Evolutionary conservation across 208 protist species (phyloP).

Genomic region (Wallacemonas sp.): DNA sequence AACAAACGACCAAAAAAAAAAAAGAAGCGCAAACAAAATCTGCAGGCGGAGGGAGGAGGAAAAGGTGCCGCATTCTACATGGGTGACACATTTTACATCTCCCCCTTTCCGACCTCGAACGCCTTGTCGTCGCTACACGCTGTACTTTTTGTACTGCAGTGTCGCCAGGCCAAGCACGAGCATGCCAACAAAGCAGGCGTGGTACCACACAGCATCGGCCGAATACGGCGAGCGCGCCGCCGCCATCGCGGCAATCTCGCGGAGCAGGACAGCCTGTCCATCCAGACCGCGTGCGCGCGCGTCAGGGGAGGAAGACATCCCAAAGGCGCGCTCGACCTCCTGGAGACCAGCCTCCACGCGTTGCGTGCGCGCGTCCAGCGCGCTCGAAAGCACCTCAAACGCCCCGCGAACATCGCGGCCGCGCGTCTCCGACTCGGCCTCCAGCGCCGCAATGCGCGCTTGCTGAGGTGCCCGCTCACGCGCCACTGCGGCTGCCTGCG

Average conservation of each 20-base stretch:
- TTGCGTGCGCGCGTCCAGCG: neutral
- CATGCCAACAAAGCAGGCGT: constrained; percentile 26
- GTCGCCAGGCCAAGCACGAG: constrained; percentile 22
- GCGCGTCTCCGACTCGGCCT: constrained; percentile 9
- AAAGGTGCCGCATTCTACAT: no score
- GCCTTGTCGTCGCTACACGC: constrained; percentile 5
- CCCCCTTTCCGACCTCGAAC: neutral
- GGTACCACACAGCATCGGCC: constrained; percentile 18
- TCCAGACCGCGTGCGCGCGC: neutral
- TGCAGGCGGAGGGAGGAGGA: no score
- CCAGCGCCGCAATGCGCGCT: constrained; percentile 10
- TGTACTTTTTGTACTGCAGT: constrained; percentile 38
- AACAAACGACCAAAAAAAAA: no score
- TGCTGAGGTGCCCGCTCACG: constrained; percentile 15
- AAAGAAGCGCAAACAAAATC: no score
- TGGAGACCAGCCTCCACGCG: neutral
- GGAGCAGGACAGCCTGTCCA: constrained; percentile 5
- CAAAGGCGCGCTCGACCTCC: neutral
- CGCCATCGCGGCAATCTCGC: constrained; percentile 27
- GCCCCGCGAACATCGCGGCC: neutral
- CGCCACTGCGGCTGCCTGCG: constrained; percentile 13
- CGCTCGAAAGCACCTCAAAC: neutral
- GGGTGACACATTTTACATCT: no score
- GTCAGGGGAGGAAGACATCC: no score
- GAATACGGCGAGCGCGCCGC: constrained; percentile 16